These are phyloP conservation scores for Fraxinus albicans DNA, from an alignment of 305 asterid genomes.

Conservation along the genomic window DNA sequence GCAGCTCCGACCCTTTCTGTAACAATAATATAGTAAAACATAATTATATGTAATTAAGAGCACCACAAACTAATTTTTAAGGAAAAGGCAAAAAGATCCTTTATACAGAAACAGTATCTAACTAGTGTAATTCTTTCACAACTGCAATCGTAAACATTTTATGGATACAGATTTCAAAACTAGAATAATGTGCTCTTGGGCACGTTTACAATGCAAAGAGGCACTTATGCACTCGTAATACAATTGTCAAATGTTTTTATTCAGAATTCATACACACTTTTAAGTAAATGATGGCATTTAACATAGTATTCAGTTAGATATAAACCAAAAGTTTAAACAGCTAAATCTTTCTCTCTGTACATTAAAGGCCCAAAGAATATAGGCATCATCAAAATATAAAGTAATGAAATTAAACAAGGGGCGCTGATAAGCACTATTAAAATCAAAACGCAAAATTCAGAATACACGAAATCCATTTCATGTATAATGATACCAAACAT, in stretches of 20 bases:
- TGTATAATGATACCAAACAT: neutral
- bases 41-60: neutral
- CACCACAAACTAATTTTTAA: neutral
- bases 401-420: neutral
- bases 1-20: constrained; percentile 66
- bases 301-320: neutral
- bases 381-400: neutral
- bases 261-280: constrained; percentile 19
- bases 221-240: neutral
- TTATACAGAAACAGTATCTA: neutral
- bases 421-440: neutral
- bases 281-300: neutral
- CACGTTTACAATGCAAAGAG: neutral
- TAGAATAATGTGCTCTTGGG: neutral
- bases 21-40: constrained; percentile 21
- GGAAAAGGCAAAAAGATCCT: neutral
- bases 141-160: neutral
- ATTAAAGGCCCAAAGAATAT: neutral
- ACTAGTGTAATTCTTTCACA: neutral
- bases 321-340: neutral
- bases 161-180: neutral
- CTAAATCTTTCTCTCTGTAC: neutral
- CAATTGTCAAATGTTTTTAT: too few relatives aligned
- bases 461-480: neutral
- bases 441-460: neutral